Conservation (phyloP, 1,139 yeast genomes). For the Kazachstania sp. region DNA sequence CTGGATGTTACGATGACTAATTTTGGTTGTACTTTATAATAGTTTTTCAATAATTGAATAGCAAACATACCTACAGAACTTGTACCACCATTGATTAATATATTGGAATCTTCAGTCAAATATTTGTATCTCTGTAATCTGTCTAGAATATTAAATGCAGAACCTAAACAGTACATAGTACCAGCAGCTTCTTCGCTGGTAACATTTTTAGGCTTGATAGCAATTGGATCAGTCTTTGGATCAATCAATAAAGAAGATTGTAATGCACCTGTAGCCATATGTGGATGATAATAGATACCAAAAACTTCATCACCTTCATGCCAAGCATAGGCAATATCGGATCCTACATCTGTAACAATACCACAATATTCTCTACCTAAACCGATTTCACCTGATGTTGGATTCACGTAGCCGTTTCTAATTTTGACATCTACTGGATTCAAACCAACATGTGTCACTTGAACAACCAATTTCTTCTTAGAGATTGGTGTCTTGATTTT, state of each 20-base stretch:
- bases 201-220: constrained; percentile 42
- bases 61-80: constrained; percentile 58
- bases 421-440: constrained; percentile 63
- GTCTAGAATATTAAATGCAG: constrained; percentile 43
- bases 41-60: constrained; percentile 47
- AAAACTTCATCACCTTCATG: constrained; percentile 56
- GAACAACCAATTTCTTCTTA: constrained; percentile 44
- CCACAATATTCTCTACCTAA: constrained; percentile 68
- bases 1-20: constrained; percentile 39
- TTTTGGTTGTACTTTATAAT: constrained; percentile 37
- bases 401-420: constrained; percentile 31
- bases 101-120: constrained; percentile 28
- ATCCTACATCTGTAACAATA: constrained; percentile 50
- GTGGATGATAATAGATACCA: constrained; percentile 43
- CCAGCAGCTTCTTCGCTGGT: constrained; percentile 51
- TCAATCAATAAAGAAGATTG: constrained; percentile 43
- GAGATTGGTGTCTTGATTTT: constrained; percentile 37
- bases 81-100: constrained; percentile 64
- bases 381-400: constrained; percentile 42
- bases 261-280: constrained; percentile 42
- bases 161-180: constrained; percentile 44
- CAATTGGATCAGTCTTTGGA: constrained; percentile 34
- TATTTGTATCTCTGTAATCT: constrained; percentile 23
- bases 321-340: constrained; percentile 33
- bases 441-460: constrained; percentile 34